Evolutionary conservation across 78 protist species (phyloP), one percentile per base, ranked within the genome.

Genomic region (Diacronema lutheri): DNA sequence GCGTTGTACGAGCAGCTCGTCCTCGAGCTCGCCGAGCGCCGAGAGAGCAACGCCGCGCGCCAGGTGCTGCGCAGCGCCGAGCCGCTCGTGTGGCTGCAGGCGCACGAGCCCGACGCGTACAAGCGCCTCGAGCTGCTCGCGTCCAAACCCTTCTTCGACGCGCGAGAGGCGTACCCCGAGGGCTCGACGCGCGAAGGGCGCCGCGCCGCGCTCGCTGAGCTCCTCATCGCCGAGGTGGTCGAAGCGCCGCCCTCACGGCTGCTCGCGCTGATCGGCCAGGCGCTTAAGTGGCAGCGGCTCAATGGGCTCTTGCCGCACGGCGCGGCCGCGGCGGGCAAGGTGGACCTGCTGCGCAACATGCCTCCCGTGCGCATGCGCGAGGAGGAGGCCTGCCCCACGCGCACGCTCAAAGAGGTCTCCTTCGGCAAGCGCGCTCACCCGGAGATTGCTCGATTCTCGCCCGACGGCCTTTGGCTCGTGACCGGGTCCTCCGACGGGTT

Each of bases 231-330:
- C 29, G 88, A 68, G 84, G 84, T 40, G 38, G 12, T 1, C 16
- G 93, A 71, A 6, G 91, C 80, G 26, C 92, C 90, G 33, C 92
- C 94, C 11, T 35, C 89, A 19, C 90, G 97, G 31, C 55, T 95
- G 33, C 41, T 95, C 61, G 33, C 94, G 19, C 38, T 95, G 25
- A 69, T 95, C 26, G 35, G 87, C 21, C 94, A 93, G 20, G 84
- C 97, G 56, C 46, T 95, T 44, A 93, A 93, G 73, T 95, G 93
- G 92, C 96, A 95, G 79, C 88, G 82, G 58, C 72, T 79, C 66
- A 61, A 66, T 29, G 94, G 95, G 16, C 40, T 60, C 11, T 81
- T 94, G 20, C 91, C 94, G 37, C 10, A 61, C 11, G 88, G 31
- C 14, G 64, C 26, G 20, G 35, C 10, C 77, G 41, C 21, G 9